phyloP scores from a whole-genome alignment of 208 protist species.

The Wallacemonas rigidus region DNA sequence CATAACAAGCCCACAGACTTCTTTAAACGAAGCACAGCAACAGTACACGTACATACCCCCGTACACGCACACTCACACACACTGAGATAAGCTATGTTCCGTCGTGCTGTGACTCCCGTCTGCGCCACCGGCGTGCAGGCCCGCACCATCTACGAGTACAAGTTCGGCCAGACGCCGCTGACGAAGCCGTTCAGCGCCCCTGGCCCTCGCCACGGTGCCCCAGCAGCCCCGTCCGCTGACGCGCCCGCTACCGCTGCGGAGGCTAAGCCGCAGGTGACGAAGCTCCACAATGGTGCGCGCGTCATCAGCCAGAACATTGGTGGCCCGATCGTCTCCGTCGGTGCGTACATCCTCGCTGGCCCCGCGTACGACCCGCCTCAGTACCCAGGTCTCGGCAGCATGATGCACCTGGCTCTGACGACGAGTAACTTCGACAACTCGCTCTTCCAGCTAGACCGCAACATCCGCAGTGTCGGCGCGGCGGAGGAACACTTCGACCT shows the following conservation, averaged over 20 bases:
- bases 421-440: slow-evolving; percentile 86
- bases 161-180: slow-evolving; percentile 73
- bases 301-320: slow-evolving; percentile 80
- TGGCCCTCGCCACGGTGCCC: not conserved
- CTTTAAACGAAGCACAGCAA: no score
- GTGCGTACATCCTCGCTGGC: slow-evolving; percentile 83
- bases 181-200: slow-evolving; percentile 34
- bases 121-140: slow-evolving; percentile 29
- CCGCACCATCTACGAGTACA: slow-evolving; percentile 76
- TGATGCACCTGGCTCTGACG: slow-evolving; percentile 82
- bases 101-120: slow-evolving; percentile 34
- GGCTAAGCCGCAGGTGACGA: slow-evolving; percentile 66
- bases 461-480: slow-evolving; percentile 76
- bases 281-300: slow-evolving; percentile 78
- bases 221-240: not conserved
- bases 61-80: not conserved
- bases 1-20: not conserved
- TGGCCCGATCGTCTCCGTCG: slow-evolving; percentile 73
- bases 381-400: slow-evolving; percentile 63
- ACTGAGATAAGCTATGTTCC: slow-evolving; percentile 39
- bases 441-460: slow-evolving; percentile 84
- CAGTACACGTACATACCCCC: no score
- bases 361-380: slow-evolving; percentile 77
- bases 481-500: slow-evolving; percentile 75
- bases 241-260: not conserved